phyloP scores from a whole-genome alignment of 768 basidiomycete species.

The Suillus americanus region DNA sequence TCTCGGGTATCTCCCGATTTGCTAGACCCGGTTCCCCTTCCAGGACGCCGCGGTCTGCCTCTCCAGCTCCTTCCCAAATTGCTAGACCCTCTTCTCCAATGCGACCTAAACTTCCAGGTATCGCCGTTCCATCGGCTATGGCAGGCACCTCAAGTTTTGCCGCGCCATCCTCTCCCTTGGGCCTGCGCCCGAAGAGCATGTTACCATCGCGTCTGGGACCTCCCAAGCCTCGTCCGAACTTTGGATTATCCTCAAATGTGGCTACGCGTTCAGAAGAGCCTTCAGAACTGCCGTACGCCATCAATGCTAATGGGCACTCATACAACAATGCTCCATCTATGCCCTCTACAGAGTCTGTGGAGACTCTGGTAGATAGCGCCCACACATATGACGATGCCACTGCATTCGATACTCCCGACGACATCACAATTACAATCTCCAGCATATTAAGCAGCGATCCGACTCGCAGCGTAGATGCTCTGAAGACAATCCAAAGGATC shows the following conservation, averaged over 20 bases:
- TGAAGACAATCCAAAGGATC: slow-evolving; percentile 91
- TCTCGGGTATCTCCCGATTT: slow-evolving; percentile 38
- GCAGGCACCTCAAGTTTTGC: slow-evolving; percentile 22
- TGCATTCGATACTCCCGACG: slow-evolving; percentile 37
- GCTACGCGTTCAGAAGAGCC: slow-evolving; percentile 26
- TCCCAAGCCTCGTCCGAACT: slow-evolving; percentile 50
- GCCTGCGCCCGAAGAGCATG: slow-evolving; percentile 61
- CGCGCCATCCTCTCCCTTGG: slow-evolving; percentile 36
- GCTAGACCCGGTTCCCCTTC: slow-evolving; percentile 45
- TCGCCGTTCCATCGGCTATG: slow-evolving; percentile 18
- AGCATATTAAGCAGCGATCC: slow-evolving; percentile 89
- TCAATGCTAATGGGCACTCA: slow-evolving; percentile 18
- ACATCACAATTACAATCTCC: slow-evolving; percentile 80
- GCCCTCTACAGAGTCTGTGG: slow-evolving; percentile 25
- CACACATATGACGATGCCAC: slow-evolving; percentile 24
- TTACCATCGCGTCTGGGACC: slow-evolving; percentile 75
- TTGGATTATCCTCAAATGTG: slow-evolving; percentile 21
- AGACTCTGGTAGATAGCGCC: slow-evolving; percentile 35
- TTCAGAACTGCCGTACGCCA: slow-evolving; percentile 32
- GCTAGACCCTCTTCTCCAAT: slow-evolving; percentile 52
- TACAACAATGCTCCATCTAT: slow-evolving; percentile 15
- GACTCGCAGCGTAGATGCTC: slow-evolving; percentile 81
- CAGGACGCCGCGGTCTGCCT: slow-evolving; percentile 32
- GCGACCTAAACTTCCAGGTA: slow-evolving; percentile 42
- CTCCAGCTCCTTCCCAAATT: slow-evolving; percentile 37